Evolutionary conservation across 495 filamentous ascomycete species (phyloP).

Genomic region (Talaromyces stipitatus): DNA sequence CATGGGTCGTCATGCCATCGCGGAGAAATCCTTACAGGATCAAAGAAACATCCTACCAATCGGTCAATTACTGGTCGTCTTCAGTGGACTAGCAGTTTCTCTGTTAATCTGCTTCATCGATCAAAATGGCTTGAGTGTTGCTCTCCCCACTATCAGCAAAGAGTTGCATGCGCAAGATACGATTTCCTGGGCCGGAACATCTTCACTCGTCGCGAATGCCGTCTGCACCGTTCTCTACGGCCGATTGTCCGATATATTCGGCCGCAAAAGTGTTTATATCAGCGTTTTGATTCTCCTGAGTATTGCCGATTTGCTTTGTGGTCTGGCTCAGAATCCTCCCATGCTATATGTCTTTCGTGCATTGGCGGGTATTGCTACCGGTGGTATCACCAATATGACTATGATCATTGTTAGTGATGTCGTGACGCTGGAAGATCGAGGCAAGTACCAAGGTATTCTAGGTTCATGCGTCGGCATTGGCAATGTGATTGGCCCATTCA

Average conservation of each 20-base stretch:
- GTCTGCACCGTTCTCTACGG: conserved; percentile 59
- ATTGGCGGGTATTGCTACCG: conserved; percentile 46
- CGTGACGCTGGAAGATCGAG: conserved; percentile 36
- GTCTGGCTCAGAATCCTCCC: conserved; percentile 37
- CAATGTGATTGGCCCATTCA: conserved; percentile 37
- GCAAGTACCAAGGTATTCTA: conserved; percentile 39
- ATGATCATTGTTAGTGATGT: conserved; percentile 46
- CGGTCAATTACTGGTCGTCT: conserved; percentile 48
- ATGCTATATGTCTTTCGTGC: conserved; percentile 52
- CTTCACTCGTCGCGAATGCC: conserved; percentile 65
- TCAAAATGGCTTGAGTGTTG: conserved; percentile 55
- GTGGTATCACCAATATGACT: conserved; percentile 42
- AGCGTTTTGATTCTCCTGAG: conserved; percentile 39
- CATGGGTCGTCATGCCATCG: conserved; percentile 33
- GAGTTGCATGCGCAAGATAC: conserved; percentile 50
- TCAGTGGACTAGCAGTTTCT: conserved; percentile 43
- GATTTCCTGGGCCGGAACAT: conserved; percentile 73
- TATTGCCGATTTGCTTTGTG: conserved; percentile 46
- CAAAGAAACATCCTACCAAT: conserved; percentile 54
- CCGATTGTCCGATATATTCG: conserved; percentile 51
- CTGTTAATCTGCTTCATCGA: conserved; percentile 54
- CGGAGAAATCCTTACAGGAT: conserved; percentile 39
- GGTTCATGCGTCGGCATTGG: conserved; percentile 34
- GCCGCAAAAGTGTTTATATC: conserved; percentile 45
- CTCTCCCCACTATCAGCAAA: conserved; percentile 50